Evolutionary conservation across 108 stramenopile species (phyloP).

Genomic region (Pseudonitzschia pungens): DNA sequence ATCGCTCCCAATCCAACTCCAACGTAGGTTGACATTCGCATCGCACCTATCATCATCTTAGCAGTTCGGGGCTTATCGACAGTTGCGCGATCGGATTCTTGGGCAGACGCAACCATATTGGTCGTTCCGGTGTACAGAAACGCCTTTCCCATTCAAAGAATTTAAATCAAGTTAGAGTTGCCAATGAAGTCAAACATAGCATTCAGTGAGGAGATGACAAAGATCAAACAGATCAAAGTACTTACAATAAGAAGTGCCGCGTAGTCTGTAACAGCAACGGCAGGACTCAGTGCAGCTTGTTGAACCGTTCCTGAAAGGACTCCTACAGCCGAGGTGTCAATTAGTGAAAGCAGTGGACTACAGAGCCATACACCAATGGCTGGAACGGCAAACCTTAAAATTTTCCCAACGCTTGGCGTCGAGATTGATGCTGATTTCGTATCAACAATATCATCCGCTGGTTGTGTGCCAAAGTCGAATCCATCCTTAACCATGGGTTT

Average conservation of each 20-base stretch:
- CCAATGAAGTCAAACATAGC: not conserved
- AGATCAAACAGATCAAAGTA: not conserved
- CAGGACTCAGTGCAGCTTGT: constrained; percentile 84
- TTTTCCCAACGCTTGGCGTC: constrained; percentile 58
- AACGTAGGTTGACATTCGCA: constrained; percentile 68
- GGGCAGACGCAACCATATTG: constrained; percentile 73
- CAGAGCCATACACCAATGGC: constrained; percentile 89
- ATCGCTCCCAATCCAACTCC: constrained; percentile 55
- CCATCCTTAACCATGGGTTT: not conserved
- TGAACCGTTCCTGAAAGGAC: constrained; percentile 77
- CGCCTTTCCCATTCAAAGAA: constrained; percentile 21
- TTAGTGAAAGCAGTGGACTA: constrained; percentile 72
- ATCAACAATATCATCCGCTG: not conserved
- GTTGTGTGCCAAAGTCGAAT: not conserved
- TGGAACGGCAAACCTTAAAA: constrained; percentile 79
- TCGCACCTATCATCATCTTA: constrained; percentile 57
- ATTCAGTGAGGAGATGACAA: not conserved
- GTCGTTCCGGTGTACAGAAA: constrained; percentile 87
- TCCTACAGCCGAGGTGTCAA: constrained; percentile 81
- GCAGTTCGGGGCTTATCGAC: constrained; percentile 27
- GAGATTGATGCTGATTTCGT: not conserved
- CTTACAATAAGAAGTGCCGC: constrained; percentile 70
- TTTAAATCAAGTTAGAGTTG: not conserved
- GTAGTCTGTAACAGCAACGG: constrained; percentile 77
- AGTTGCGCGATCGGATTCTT: constrained; percentile 48